Conservation (phyloP, 169 alveolate species). For the Condylostoma magnum region DNA sequence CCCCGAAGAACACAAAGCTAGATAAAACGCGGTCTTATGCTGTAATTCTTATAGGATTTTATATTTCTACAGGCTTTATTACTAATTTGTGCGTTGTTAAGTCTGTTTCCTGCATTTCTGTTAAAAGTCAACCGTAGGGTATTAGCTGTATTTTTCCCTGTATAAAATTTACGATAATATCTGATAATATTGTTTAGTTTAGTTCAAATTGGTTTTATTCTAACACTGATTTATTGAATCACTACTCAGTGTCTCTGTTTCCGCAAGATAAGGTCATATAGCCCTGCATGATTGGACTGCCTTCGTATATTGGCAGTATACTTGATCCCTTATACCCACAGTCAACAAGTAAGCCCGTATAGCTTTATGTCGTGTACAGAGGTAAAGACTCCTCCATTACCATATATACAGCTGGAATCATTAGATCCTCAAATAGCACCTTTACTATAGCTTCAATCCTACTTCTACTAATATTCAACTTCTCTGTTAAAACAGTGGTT, state of each 20-base stretch:
- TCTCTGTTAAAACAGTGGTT: background rate
- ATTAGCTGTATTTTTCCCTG: background rate
- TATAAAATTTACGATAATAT: background rate
- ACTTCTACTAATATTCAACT: slow-evolving; percentile 11
- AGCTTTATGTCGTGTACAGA: slow-evolving; percentile 5
- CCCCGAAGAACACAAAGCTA: slow-evolving; percentile 6
- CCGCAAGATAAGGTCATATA: background rate
- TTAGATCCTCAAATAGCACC: slow-evolving; percentile 18
- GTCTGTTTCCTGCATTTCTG: background rate
- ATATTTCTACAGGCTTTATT: background rate
- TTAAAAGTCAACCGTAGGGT: background rate
- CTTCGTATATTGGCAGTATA: slow-evolving; percentile 24
- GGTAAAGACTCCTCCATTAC: slow-evolving; percentile 21
- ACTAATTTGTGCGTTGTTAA: background rate
- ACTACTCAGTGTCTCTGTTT: background rate
- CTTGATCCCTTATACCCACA: background rate
- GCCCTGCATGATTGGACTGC: slow-evolving; percentile 3
- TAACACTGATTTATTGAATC: background rate
- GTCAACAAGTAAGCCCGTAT: slow-evolving; percentile 23
- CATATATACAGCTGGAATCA: background rate
- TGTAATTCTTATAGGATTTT: too few species aligned
- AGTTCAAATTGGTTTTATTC: background rate
- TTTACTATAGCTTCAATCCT: slow-evolving; percentile 17
- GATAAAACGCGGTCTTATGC: too few species aligned
- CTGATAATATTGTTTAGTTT: too few species aligned